Conservation (phyloP, 139 green algal species). For the Picochlorum sp. region DNA sequence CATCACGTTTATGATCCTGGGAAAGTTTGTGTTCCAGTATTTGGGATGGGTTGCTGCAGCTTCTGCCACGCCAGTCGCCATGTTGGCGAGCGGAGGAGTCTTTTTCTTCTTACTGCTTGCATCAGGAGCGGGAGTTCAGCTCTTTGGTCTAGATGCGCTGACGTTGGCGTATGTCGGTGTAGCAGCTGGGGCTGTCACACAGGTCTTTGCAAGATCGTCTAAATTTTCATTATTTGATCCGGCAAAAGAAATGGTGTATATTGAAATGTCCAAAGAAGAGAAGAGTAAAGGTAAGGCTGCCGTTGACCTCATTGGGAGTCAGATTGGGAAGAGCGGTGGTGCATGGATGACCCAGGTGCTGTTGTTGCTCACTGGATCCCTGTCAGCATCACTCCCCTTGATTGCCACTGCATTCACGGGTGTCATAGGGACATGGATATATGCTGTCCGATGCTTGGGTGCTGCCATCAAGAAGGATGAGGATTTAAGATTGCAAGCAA, state of each 20-base stretch:
- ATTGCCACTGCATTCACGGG: conserved; percentile 34
- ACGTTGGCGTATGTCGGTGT: conserved; percentile 44
- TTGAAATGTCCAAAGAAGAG: conserved; percentile 66
- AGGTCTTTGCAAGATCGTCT: conserved; percentile 60
- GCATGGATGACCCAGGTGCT: conserved; percentile 50
- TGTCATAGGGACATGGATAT: conserved; percentile 49
- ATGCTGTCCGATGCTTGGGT: conserved; percentile 28
- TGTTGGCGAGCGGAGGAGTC: conserved; percentile 47
- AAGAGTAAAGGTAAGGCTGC: conserved; percentile 77
- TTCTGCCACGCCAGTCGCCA: conserved; percentile 47
- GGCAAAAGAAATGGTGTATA: conserved; percentile 85
- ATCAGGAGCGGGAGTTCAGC: conserved; percentile 7
- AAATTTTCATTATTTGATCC: conserved; percentile 79
- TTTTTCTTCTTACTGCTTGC: conserved; percentile 60
- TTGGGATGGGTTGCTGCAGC: conserved; percentile 61
- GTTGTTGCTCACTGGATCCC: conserved; percentile 46
- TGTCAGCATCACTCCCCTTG: conserved; percentile 46
- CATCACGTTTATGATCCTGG: conserved; percentile 66
- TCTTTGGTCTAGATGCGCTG: conserved; percentile 20
- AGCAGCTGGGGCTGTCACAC: conserved; percentile 53
- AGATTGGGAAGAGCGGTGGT: conserved; percentile 66
- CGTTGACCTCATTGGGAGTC: conserved; percentile 73
- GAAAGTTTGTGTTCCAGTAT: conserved; percentile 68
- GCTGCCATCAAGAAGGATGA: conserved; percentile 14
- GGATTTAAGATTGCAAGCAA: conserved; percentile 15